Conservation (phyloP, 1,284 basidiomycete genomes). For the Leccinum subrobustum region DNA sequence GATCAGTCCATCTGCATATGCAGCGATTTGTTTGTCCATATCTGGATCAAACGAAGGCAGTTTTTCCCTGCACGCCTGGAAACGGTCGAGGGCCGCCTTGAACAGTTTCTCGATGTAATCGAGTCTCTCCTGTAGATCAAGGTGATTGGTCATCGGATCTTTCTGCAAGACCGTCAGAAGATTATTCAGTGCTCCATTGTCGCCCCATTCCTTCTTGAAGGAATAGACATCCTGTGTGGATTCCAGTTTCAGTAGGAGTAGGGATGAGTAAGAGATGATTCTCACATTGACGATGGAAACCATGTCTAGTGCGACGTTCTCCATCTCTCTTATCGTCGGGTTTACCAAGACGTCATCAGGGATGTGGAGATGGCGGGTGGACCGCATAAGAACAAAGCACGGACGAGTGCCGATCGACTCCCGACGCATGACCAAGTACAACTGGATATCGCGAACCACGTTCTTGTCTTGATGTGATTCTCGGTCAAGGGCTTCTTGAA, state of each 20-base stretch:
- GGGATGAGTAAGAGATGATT: not conserved
- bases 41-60: conserved; percentile 20
- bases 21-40: conserved; percentile 18
- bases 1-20: conserved; percentile 29
- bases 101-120: conserved; percentile 17
- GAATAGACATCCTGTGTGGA: conserved; percentile 30
- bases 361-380: conserved; percentile 29
- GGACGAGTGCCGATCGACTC: conserved; percentile 30
- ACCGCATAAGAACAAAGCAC: conserved; percentile 31
- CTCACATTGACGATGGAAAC: conserved; percentile 31
- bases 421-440: conserved; percentile 30
- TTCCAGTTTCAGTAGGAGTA: not conserved
- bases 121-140: conserved; percentile 21
- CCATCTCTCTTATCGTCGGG: conserved; percentile 28
- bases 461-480: conserved; percentile 20
- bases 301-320: conserved; percentile 28
- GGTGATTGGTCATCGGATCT: conserved; percentile 18
- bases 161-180: conserved; percentile 24
- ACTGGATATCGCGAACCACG: conserved; percentile 19
- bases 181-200: conserved; percentile 31
- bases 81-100: conserved; percentile 21
- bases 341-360: conserved; percentile 24
- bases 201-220: conserved; percentile 29
- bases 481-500: conserved; percentile 29
- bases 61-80: conserved; percentile 18